Conservation (phyloP, 2,329 filamentous ascomycete species). For the Fusarium sp. region DNA sequence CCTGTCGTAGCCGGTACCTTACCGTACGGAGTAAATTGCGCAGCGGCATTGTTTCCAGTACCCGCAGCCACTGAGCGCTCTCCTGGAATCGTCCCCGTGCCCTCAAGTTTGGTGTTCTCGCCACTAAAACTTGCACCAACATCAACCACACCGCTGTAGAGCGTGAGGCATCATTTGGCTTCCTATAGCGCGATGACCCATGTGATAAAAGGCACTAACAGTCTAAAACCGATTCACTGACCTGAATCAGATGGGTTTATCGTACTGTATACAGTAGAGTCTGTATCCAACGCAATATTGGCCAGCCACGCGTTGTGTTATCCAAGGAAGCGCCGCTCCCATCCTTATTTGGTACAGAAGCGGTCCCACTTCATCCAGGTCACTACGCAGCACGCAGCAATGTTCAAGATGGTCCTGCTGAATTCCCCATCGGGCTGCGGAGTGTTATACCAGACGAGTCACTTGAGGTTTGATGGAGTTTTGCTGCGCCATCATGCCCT, state of each 20-base stretch:
- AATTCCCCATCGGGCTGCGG: slow-evolving; percentile 24
- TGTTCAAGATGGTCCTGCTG: slow-evolving; percentile 23
- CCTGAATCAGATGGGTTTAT: slow-evolving; percentile 12
- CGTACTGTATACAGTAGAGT: slow-evolving; percentile 3
- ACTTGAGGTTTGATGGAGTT: slow-evolving; percentile 26
- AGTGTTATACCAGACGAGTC: background rate
- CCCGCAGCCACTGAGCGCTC: slow-evolving; percentile 12
- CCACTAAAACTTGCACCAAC: slow-evolving; percentile 34
- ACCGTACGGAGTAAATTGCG: slow-evolving; percentile 10
- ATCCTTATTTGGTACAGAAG: slow-evolving; percentile 17
- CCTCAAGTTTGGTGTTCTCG: slow-evolving; percentile 21
- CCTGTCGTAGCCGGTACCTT: slow-evolving; percentile 17
- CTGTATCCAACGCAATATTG: slow-evolving; percentile 21
- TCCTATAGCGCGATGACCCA: slow-evolving; percentile 10
- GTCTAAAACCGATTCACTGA: slow-evolving; percentile 20
- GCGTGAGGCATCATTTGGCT: slow-evolving; percentile 16
- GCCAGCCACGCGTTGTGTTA: slow-evolving; percentile 23
- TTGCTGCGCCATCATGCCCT: slow-evolving; percentile 42
- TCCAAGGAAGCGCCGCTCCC: slow-evolving; percentile 29
- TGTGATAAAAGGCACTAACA: slow-evolving; percentile 25
- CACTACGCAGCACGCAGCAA: background rate
- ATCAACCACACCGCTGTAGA: slow-evolving; percentile 29
- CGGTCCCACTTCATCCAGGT: slow-evolving; percentile 32
- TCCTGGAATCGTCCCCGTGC: slow-evolving; percentile 13
- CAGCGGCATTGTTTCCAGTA: slow-evolving; percentile 17